Base-by-base conservation (phyloP, 768 basidiomycete genomes). In the Lactarius quietus region DNA sequence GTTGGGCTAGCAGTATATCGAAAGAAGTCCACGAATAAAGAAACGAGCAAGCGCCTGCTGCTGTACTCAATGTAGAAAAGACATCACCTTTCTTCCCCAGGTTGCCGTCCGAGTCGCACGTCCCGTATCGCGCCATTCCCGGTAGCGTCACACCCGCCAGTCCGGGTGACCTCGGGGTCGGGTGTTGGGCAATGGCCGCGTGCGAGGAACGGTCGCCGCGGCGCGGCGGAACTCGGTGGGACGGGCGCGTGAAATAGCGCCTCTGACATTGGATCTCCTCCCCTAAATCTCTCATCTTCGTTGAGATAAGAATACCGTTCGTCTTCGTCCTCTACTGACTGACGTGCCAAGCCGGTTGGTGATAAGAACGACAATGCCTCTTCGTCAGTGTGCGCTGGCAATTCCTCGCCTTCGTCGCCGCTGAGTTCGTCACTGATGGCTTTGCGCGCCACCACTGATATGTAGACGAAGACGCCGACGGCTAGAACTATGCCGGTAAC, bases 401-500 rank as follows among this genome's bases (percentile, higher is more conserved):
- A 10, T 36, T 75, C 76, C 35, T 75, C 76, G 36, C 82, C 82
- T 63, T 82, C 82, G 31, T 81, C 81, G 64, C 81, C 82, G 5
- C 75, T 81, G 12, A 83, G 76, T 66, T 84, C 83, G 33, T 83
- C 82, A 68, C 84, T 81, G 29, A 87, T 84, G 2, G 85, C 85
- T 66, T 74, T 69, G 69, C 92, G 88, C 45, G 93, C 93, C 64
- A 95, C 85, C 74, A 84, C 81, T 56, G 89, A 86, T 57, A 95
- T 81, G 76, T 95, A 95, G 57, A 92, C 70, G 68, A 94, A 84
- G 69, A 95, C 86, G 41, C 81, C 83, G 65, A 92, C 70, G 73
- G 90, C 93, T 1, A 95, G 81, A 29, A 79, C 70, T 64, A 93
- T 83, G 57, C 92, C 92, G 41, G 78, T 77, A 56, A 86, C 76